Evolutionary conservation across 768 basidiomycete genomes (phyloP), one percentile per base, ranked within the genome.

Genomic region (Ramaria sp.): DNA sequence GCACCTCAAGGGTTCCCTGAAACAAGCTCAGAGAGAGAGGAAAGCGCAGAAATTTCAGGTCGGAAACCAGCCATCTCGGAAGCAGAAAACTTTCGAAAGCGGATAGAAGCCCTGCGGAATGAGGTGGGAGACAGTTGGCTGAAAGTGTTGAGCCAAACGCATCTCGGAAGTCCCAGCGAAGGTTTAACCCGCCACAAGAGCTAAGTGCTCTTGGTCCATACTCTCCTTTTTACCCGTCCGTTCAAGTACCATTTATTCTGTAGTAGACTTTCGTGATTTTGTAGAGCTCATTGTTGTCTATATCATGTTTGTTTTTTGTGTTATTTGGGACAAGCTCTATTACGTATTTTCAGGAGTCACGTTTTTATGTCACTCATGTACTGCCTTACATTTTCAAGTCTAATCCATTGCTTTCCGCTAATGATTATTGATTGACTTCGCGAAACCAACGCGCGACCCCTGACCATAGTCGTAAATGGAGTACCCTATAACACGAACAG

Each of bases 81-180:
- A 58, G 85, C 77, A 24, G 89, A 89, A 55, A 76, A 81, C 42
- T 89, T 86, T 65, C 75, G 91, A 45, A 77, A 78, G 54, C 76
- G 76, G 61, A 85, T 94, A 49, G 91, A 93, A 71, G 83, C 83
- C 16, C 62, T 94, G 65, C 82, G 88, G 66, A 75, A 79, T 56
- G 91, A 94, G 62, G 90, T 93, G 75, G 91, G 91, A 1, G 91
- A 93, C 22, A 81, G 82, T 9, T 94, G 88, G 89, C 62, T 94
- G 62, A 86, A 85, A 66, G 88, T 92, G 32, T 82, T 86, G 61
- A 86, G 79, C 56, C 83, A 87, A 70, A 81, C 80, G 34, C 75
- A 75, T 36, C 32, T 60, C 22, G 42, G 18, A n/a, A 55, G 43
- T 37, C 42, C 53, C 9, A 25, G 34, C 25, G 45, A 47, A 44